phyloP scores from a whole-genome alignment of 2,329 filamentous ascomycete species.

The Cladophialophora carrionii region DNA sequence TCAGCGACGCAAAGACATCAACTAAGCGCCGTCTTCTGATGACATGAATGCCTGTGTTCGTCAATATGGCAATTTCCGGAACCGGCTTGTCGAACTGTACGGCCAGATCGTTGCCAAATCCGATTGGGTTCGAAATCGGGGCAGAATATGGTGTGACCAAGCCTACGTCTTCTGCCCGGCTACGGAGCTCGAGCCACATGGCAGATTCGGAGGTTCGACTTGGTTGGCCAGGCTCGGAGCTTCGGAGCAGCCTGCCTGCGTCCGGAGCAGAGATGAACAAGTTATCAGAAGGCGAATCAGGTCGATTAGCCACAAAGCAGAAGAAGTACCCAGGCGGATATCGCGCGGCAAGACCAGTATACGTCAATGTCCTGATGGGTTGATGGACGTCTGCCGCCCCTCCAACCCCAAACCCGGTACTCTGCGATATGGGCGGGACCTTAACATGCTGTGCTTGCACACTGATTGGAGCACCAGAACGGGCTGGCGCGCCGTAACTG shows the following conservation, averaged over 20 bases:
- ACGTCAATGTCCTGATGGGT: conserved; percentile 51
- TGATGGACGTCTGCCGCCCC: conserved; percentile 53
- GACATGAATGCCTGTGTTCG: conserved; percentile 85
- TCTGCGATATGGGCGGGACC: conserved; percentile 69
- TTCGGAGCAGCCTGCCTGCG: conserved; percentile 74
- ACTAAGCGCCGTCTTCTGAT: conserved; percentile 82
- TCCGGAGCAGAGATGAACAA: conserved; percentile 89
- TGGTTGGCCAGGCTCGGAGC: conserved; percentile 56
- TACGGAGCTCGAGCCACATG: conserved; percentile 75
- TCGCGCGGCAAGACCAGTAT: conserved; percentile 50
- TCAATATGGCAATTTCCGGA: conserved; percentile 86
- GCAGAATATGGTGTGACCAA: conserved; percentile 73
- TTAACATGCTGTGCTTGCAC: conserved; percentile 99
- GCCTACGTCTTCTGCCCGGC: conserved; percentile 76
- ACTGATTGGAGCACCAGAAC: conserved; percentile 75
- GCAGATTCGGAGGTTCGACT: conserved; percentile 75
- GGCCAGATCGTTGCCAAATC: conserved; percentile 92
- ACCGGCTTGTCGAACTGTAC: conserved; percentile 88
- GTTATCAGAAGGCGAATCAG: conserved; percentile 62
- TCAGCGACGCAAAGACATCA: conserved; percentile 84
- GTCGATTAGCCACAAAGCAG: conserved; percentile 72
- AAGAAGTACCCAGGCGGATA: conserved; percentile 92
- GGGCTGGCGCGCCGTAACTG: conserved; percentile 59
- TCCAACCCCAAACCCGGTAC: conserved; percentile 37
- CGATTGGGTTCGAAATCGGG: conserved; percentile 67